These are phyloP conservation scores for Fusarium sp. DNA, from an alignment of 2,329 filamentous ascomycete genomes.

Conservation along the genomic window DNA sequence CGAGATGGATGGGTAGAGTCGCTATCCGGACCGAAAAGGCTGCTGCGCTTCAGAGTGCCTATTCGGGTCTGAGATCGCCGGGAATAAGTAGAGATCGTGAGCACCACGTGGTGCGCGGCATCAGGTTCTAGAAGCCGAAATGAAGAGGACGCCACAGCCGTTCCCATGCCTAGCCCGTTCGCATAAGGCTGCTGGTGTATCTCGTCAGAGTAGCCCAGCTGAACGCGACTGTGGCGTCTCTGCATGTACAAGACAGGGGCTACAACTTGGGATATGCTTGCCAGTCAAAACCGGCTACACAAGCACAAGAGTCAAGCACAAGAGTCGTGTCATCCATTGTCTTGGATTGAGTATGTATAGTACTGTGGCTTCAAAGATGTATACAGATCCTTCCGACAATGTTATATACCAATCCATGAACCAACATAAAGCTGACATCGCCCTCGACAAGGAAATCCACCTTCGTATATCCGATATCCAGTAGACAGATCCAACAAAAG, in stretches of 20 bases:
- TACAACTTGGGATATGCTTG: background rate
- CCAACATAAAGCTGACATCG: background rate
- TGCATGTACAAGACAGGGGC: background rate
- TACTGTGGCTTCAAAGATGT: background rate
- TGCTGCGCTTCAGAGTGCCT: constrained; percentile 12
- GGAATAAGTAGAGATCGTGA: constrained; percentile 2
- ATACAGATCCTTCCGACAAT: background rate
- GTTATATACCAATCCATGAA: background rate
- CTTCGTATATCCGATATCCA: constrained; percentile 11
- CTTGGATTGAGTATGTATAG: background rate
- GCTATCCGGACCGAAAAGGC: background rate
- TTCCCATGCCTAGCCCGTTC: background rate
- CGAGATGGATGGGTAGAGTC: background rate
- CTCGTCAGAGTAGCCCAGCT: background rate
- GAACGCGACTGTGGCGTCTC: background rate
- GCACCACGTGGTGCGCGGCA: background rate
- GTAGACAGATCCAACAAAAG: constrained; percentile 13
- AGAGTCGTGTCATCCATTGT: background rate
- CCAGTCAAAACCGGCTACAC: background rate
- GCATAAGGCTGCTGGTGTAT: background rate
- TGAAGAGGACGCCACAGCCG: background rate
- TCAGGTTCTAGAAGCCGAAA: background rate
- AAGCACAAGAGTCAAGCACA: background rate
- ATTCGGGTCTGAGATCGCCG: background rate
- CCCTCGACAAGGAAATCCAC: background rate